phyloP scores from a whole-genome alignment of 129 eudicot genomes.

The Saussurea involucrata region DNA sequence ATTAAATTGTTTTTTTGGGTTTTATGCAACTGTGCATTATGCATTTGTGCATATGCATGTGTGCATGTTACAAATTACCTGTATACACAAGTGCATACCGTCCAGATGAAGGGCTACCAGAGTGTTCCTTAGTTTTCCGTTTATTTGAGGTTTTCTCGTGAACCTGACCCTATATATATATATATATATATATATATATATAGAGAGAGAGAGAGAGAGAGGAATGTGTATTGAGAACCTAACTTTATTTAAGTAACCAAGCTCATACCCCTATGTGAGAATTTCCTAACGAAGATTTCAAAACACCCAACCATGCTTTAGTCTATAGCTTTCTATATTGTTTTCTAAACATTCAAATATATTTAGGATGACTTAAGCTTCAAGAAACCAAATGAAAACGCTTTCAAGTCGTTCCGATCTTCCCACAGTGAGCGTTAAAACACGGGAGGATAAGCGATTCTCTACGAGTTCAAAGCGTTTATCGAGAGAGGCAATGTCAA shows the following conservation, averaged over 20 bases:
- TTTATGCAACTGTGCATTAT: too few relatives aligned
- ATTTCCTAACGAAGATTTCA: constrained; percentile 22
- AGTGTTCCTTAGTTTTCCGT: too few relatives aligned
- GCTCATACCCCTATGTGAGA: constrained; percentile 13
- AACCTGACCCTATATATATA: neutral
- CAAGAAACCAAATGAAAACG: constrained; percentile 20
- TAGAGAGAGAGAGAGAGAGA: neutral
- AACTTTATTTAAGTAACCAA: constrained; percentile 34
- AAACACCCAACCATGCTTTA: constrained; percentile 12
- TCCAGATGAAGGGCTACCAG: too few relatives aligned
- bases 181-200: neutral
- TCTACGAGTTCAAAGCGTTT: constrained; percentile 21
- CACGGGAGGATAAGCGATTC: constrained; percentile 11
- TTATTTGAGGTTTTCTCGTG: too few relatives aligned
- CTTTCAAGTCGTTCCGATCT: constrained; percentile 19
- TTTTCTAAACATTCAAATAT: constrained; percentile 16
- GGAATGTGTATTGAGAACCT: constrained; percentile 36
- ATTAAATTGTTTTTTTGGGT: too few relatives aligned
- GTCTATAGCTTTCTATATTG: constrained; percentile 17
- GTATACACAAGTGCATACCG: too few relatives aligned
- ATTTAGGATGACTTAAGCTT: constrained; percentile 16
- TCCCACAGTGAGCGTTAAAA: constrained; percentile 25
- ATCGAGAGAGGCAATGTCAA: constrained; percentile 20
- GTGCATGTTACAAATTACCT: too few relatives aligned
- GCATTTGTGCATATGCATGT: too few relatives aligned